Evolutionary conservation across 352 stramenopile species (phyloP).

Genomic region (Pythium periplocum): DNA sequence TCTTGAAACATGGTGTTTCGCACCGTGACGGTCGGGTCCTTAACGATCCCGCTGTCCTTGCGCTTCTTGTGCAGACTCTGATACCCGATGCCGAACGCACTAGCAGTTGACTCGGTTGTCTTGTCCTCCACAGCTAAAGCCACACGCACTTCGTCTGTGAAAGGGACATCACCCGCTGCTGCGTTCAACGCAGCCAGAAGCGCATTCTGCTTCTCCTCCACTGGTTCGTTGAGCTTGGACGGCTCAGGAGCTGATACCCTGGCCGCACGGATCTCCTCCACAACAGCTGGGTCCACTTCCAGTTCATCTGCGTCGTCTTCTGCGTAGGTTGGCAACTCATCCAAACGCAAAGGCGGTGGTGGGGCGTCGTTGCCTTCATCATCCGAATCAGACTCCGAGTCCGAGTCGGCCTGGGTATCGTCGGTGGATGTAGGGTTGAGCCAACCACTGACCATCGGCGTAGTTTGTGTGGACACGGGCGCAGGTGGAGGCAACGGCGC

Average conservation of each 20-base stretch:
- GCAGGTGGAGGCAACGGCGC: constrained; percentile 4
- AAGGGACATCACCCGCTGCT: no score
- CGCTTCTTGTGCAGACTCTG: constrained; percentile 32
- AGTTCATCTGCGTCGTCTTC: constrained; percentile 18
- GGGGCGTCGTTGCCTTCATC: constrained; percentile 1
- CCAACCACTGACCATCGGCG: constrained; percentile 5
- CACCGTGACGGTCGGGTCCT: not conserved
- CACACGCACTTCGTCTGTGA: not conserved
- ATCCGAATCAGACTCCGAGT: constrained; percentile 9
- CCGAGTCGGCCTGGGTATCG: constrained; percentile 3
- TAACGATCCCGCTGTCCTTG: constrained; percentile 7
- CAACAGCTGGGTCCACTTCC: constrained; percentile 17
- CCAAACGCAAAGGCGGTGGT: constrained; percentile 3
- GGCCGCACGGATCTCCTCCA: constrained; percentile 11
- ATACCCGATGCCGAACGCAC: constrained; percentile 59
- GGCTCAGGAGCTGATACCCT: no score
- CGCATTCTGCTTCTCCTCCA: not conserved
- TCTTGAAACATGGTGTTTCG: constrained; percentile 31
- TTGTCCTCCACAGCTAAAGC: not conserved
- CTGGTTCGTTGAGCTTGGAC: no score
- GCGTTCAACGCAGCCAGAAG: constrained; percentile 8
- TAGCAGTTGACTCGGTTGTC: constrained; percentile 13
- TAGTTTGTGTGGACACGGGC: not conserved
- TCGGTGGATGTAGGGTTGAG: constrained; percentile 5
- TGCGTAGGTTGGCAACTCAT: not conserved